Evolutionary conservation across 2,329 filamentous ascomycete genomes (phyloP).

Genomic region (Aspergillus floridensis): DNA sequence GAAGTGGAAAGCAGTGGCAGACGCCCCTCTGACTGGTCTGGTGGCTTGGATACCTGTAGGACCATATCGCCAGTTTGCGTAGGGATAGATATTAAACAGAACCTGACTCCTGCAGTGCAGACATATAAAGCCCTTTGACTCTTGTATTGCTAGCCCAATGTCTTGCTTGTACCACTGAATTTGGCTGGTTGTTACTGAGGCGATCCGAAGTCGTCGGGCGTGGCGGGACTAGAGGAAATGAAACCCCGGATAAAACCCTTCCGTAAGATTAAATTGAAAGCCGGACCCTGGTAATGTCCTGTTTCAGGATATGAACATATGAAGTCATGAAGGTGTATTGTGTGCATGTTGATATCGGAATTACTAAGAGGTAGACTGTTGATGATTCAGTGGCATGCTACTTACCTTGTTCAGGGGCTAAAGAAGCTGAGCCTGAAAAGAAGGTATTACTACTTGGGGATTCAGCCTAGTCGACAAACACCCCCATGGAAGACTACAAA

Average conservation of each 20-base stretch:
- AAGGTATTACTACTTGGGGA: background rate
- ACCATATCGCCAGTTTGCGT: no score
- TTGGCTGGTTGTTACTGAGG: background rate
- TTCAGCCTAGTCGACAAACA: background rate
- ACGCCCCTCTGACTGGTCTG: no score
- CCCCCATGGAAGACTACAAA: no score
- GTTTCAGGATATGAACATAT: background rate
- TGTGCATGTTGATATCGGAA: background rate
- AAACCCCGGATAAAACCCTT: background rate
- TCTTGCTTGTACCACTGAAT: background rate
- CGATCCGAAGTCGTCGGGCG: background rate
- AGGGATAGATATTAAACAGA: no score
- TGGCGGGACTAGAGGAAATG: background rate
- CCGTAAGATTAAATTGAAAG: background rate
- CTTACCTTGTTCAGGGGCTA: background rate
- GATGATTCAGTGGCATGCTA: background rate
- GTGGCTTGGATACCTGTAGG: no score
- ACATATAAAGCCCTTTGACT: no score
- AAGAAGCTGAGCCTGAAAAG: background rate
- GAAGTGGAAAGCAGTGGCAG: no score
- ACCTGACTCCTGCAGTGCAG: no score
- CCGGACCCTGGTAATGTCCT: background rate
- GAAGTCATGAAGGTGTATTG: background rate
- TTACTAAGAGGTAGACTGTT: background rate
- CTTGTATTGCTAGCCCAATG: background rate